Conservation (phyloP, 2,329 filamentous ascomycete species). For the Zasmidium angulare region DNA sequence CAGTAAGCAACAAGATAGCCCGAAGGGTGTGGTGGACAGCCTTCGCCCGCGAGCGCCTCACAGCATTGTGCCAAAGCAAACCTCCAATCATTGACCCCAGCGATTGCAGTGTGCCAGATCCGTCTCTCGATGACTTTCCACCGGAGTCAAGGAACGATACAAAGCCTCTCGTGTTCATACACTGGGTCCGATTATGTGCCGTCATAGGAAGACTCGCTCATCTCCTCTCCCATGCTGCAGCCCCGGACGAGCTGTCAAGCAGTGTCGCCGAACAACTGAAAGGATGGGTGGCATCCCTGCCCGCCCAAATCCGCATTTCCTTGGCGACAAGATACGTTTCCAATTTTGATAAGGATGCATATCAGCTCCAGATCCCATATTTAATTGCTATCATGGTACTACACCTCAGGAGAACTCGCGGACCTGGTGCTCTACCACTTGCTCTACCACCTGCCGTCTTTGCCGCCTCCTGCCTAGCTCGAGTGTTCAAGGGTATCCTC, state of each 20-base stretch:
- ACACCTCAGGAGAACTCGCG: conserved; percentile 2
- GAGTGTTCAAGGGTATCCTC: conserved; percentile 7
- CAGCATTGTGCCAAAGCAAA: conserved; percentile 8
- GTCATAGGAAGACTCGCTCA: conserved; percentile 2
- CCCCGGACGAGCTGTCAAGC: not conserved
- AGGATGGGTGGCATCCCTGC: conserved; percentile 3
- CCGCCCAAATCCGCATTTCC: not conserved
- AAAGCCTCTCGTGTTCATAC: conserved; percentile 3
- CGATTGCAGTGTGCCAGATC: conserved; percentile 2
- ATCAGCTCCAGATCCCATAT: conserved; percentile 7
- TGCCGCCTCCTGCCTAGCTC: conserved; percentile 9
- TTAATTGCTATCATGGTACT: conserved; percentile 4
- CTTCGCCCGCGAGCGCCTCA: conserved; percentile 3
- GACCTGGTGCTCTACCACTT: conserved; percentile 2
- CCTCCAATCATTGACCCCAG: conserved; percentile 4
- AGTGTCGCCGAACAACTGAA: conserved; percentile 5
- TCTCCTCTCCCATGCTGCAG: not conserved
- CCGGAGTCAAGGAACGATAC: not conserved
- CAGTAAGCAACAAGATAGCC: not conserved
- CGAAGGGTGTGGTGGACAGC: conserved; percentile 8
- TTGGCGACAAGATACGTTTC: not conserved
- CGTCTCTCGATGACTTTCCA: conserved; percentile 4
- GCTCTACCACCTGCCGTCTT: conserved; percentile 6
- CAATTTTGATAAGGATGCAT: conserved; percentile 6
- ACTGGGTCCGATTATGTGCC: conserved; percentile 5